Conservation (phyloP, 139 green algal species). For the Deuterostichococcus epilithicus region DNA sequence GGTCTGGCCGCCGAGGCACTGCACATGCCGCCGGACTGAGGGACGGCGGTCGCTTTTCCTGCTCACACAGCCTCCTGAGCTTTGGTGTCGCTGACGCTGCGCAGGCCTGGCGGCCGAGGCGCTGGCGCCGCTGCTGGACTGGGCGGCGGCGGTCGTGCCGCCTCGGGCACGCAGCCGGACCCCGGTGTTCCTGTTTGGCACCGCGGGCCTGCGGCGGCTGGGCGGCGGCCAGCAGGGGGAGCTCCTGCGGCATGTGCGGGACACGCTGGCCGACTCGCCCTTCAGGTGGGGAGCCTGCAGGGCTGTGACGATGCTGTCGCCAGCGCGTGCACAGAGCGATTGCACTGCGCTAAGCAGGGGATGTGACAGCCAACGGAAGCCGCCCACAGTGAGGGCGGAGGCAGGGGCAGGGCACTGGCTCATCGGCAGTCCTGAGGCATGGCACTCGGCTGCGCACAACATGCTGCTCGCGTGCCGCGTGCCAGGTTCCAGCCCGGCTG, state of each 20-base stretch:
- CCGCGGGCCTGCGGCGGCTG: conserved; percentile 69
- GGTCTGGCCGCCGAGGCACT: not conserved
- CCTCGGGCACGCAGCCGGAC: conserved; percentile 18
- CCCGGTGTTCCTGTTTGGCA: conserved; percentile 74
- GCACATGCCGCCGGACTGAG: no score
- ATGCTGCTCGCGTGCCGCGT: not conserved
- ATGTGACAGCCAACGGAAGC: no score
- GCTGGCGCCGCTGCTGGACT: conserved; percentile 73
- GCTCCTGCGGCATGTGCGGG: conserved; percentile 39
- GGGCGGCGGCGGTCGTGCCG: conserved; percentile 73
- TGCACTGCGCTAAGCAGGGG: no score
- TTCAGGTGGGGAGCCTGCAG: conserved; percentile 29
- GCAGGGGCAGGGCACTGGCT: not conserved
- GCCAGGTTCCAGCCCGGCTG: conserved; percentile 64
- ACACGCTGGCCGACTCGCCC: conserved; percentile 26
- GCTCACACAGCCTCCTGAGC: not conserved
- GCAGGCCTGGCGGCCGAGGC: conserved; percentile 30
- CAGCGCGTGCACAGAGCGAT: not conserved
- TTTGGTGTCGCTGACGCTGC: not conserved
- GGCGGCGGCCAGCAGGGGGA: conserved; percentile 9
- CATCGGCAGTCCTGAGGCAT: not conserved
- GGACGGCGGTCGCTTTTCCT: not conserved
- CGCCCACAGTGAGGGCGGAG: no score
- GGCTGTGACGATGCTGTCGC: not conserved
- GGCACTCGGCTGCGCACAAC: not conserved